Conservation (phyloP, 2,329 filamentous ascomycete species). For the Sarocladium brachiariae region DNA sequence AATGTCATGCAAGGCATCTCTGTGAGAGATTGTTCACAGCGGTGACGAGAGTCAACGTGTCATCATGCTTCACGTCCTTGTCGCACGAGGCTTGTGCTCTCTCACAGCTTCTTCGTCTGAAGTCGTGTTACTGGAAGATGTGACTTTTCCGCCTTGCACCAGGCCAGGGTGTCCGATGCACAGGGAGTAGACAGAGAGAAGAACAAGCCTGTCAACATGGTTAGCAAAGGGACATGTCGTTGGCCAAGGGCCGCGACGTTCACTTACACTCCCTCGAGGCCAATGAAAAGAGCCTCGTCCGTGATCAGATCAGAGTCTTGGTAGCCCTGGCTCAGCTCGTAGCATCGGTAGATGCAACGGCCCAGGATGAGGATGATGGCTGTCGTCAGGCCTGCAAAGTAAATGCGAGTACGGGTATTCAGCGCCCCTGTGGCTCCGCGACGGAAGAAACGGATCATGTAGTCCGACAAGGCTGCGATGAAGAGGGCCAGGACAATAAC, state of each 20-base stretch:
- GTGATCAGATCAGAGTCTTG: conserved; percentile 43
- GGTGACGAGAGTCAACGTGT: too few relatives aligned
- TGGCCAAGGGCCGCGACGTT: neutral
- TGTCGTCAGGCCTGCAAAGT: conserved; percentile 43
- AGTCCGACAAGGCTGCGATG: conserved; percentile 38
- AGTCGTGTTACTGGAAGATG: neutral
- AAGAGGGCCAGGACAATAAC: conserved; percentile 49
- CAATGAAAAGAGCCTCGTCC: conserved; percentile 45
- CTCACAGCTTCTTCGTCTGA: neutral
- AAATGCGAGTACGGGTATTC: conserved; percentile 27
- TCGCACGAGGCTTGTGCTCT: neutral
- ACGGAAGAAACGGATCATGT: conserved; percentile 34
- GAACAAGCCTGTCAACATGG: conserved; percentile 21
- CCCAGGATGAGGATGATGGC: conserved; percentile 54
- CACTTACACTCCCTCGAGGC: conserved; percentile 42
- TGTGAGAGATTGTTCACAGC: too few relatives aligned
- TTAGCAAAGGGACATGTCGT: conserved; percentile 11
- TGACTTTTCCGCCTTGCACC: conserved; percentile 11
- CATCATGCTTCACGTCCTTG: neutral
- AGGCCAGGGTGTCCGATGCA: conserved; percentile 33
- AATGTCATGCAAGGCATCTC: too few relatives aligned
- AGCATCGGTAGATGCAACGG: conserved; percentile 56
- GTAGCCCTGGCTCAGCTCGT: conserved; percentile 59
- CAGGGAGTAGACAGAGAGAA: conserved; percentile 28
- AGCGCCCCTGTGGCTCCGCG: conserved; percentile 14